Evolutionary conservation across 768 basidiomycete genomes (phyloP), one percentile per base, ranked within the genome.

Genomic region (Hericium coralloides): DNA sequence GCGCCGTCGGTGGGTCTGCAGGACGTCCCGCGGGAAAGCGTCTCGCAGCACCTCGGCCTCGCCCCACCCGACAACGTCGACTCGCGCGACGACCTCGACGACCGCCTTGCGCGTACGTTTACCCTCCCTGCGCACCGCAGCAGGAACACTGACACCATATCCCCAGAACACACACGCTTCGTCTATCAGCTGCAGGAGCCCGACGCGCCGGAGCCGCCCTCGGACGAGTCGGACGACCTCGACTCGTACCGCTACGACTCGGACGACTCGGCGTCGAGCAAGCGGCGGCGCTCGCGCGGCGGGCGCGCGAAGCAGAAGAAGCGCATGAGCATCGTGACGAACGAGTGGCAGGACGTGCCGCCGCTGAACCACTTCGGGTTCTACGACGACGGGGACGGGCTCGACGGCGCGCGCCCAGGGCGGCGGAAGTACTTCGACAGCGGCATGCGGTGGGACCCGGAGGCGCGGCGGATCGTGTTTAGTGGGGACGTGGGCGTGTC

Each of bases 1-100:
- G 92, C 90, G 0, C 97, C 97, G 1, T 91, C 91, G 5, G 91
- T 92, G 0, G 84, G 82, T 48, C 80, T 95, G 76, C 92, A 94
- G 22, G 83, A 87, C 51, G 87, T 92, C 1, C 93, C 94, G 0
- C 70, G 78, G 43, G 83, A 90, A 61, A 82, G 81, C 37, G 62
- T 95, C 6, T 79, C 77, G 3, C 70, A 75, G 37, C 84, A 89
- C 61, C 72, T 90, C 4, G 82, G 82, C 0, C 76, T 87, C 57
- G 74, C 73, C 15, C 68, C 67, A 26, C 77, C 80, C 12, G 76
- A 76, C 38, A 76, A 77, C 3, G 64, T 66, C 9, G 66, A 57
- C 43, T 68, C 68, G 36, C 70, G 72, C 64, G 87, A 91, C 59
- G 79, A 83, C 15, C 63, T 90, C 38, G 89, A 91, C 64, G 79